Percentiles rank a stretch among this genome's conserved stretches.
Evolutionary conservation across 2,329 filamentous ascomycete genomes (phyloP).

Genomic region (Sphaerulina vaccinii): DNA sequence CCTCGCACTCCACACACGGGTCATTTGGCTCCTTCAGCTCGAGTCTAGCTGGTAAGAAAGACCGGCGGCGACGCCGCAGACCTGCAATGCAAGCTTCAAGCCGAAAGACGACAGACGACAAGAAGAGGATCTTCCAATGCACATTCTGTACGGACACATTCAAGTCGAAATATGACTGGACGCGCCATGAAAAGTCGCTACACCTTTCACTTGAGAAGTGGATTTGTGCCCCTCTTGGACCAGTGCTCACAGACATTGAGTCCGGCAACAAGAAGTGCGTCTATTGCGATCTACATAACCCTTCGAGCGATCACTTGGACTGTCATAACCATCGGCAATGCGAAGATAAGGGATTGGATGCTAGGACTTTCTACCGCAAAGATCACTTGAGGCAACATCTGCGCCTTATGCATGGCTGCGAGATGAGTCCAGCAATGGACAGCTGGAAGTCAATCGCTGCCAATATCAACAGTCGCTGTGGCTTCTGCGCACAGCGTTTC

Average conservation of each 20-base stretch:
- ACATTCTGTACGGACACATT: slow-evolving; percentile 60
- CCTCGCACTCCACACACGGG: slow-evolving; percentile 53
- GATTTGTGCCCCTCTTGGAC: slow-evolving; percentile 60
- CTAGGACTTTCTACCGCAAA: slow-evolving; percentile 64
- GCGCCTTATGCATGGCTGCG: slow-evolving; percentile 60
- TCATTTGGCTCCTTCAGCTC: slow-evolving; percentile 54
- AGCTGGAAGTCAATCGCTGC: slow-evolving; percentile 60
- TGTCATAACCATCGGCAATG: slow-evolving; percentile 62
- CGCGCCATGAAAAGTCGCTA: slow-evolving; percentile 64
- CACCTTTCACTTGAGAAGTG: slow-evolving; percentile 65
- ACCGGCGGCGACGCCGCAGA: slow-evolving; percentile 53
- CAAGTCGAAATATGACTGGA: slow-evolving; percentile 59
- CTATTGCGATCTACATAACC: slow-evolving; percentile 57
- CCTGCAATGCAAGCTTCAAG: slow-evolving; percentile 26
- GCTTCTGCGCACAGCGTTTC: slow-evolving; percentile 52
- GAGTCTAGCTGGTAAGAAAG: slow-evolving; percentile 55
- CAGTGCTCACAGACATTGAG: slow-evolving; percentile 55
- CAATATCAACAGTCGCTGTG: slow-evolving; percentile 55
- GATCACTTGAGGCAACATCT: slow-evolving; percentile 63
- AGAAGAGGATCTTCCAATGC: slow-evolving; percentile 54
- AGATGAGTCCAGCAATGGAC: slow-evolving; percentile 63
- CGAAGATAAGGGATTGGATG: slow-evolving; percentile 63
- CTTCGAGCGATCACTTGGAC: slow-evolving; percentile 57
- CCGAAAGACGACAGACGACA: slow-evolving; percentile 35
- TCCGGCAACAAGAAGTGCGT: slow-evolving; percentile 59